Conservation (phyloP, 1,284 basidiomycete genomes). For the Vanrija sp. region DNA sequence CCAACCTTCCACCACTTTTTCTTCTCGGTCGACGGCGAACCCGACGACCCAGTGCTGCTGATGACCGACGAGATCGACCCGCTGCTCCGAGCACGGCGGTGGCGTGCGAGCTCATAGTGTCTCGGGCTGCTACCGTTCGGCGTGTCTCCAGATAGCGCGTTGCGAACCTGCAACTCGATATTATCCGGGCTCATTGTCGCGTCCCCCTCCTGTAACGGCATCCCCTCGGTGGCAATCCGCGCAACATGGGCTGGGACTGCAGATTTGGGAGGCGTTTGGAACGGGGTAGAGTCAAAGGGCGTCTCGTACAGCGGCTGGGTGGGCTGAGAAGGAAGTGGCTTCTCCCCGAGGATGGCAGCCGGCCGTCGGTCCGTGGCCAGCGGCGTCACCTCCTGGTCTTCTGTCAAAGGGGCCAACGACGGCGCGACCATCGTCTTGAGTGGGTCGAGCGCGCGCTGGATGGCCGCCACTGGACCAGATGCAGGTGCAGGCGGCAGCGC, state of each 20-base stretch:
- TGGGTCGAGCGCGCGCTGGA: not conserved
- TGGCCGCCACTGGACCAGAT: not conserved
- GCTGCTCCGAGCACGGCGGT: slow-evolving; percentile 10
- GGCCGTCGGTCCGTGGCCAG: not conserved
- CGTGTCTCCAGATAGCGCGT: not conserved
- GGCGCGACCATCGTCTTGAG: not conserved
- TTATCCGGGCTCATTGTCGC: not conserved
- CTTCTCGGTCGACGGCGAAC: slow-evolving; percentile 10
- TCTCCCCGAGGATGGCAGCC: not conserved
- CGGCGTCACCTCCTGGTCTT: slow-evolving; percentile 7
- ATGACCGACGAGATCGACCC: slow-evolving; percentile 5
- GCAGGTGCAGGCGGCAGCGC: not conserved
- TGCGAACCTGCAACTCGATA: not conserved
- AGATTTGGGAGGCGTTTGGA: not conserved
- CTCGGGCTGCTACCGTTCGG: not conserved
- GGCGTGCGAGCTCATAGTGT: slow-evolving; percentile 17
- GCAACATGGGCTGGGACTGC: not conserved
- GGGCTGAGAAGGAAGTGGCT: not conserved
- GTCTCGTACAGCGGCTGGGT: not conserved
- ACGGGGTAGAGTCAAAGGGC: not conserved
- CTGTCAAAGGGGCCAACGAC: not conserved
- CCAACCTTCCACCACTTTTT: slow-evolving; percentile 32
- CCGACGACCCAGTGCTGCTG: not conserved
- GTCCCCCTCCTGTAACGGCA: not conserved
- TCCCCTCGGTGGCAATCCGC: too few species aligned